Base-by-base conservation (phyloP, 371 early-diverging fungal species). In the Circinella umbellata region DNA sequence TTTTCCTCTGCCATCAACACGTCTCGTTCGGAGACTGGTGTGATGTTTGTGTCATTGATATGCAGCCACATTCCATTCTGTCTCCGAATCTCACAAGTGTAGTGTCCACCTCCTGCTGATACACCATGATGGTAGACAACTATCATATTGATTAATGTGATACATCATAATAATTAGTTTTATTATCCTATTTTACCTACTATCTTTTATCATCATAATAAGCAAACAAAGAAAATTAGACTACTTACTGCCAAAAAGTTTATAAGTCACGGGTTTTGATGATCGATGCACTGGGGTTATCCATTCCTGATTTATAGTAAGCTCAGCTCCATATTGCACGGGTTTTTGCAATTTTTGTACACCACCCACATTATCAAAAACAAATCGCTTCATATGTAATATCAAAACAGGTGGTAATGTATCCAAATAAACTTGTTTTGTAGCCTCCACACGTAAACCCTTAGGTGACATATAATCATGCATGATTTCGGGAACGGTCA, bases 101-200 rank as follows among this genome's bases (percentile, higher is more conserved):
- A 99, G 76, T 99, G 99, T 7, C 99, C 99, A 48, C 96, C 98
- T 13, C 88, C 90, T 36, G 97, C 94, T 36, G 86, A 85, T 65
- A 83, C 77, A 15, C 99, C 98, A 76, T 98, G 99, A 80, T 99
- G 99, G 79, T 98, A 95, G 9, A 99, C 94, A 55, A 96, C 97
- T 78, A 81, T 72, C 27, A 71, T 7, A 55, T 15, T 8, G 1
- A 18, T 17, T 34, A 17, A 17, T 38, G 55, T n/a, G 76, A 74
- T 8, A 64, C 60, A 11, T 63, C 67, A 36, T 51, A 8, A n/a
- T n/a, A 15, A 13, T n/a, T 60, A 53, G 36, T 64, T 17, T 51
- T 17, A 8, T 15, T 51, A 69, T 13, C 73, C 64, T 48, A 13
- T 75, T 67, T 76, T 76, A 76, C 34, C 51, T 47, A n/a, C 20